These are phyloP conservation scores for Curvularia verruculosa DNA, from an alignment of 2,329 filamentous ascomycete species.

Conservation along the genomic window DNA sequence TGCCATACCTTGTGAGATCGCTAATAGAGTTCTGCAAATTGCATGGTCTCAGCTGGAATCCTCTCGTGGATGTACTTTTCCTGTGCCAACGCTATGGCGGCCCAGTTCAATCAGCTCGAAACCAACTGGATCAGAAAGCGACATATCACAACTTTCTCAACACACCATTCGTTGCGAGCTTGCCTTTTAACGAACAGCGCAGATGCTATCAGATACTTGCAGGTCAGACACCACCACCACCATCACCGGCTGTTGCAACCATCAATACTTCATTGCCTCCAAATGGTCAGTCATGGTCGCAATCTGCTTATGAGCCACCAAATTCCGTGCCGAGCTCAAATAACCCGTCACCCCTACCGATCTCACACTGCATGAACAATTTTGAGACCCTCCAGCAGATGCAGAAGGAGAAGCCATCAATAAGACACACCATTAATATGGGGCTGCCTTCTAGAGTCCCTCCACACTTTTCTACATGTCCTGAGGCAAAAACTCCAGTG, in stretches of 20 bases:
- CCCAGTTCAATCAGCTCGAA: conserved; percentile 32
- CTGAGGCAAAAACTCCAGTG: not conserved
- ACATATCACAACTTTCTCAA: conserved; percentile 38
- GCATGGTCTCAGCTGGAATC: conserved; percentile 39
- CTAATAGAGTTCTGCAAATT: conserved; percentile 33
- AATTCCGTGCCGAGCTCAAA: conserved; percentile 16
- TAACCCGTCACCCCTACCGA: conserved; percentile 14
- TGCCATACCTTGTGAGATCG: conserved; percentile 37
- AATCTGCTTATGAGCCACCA: conserved; percentile 12
- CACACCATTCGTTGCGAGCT: conserved; percentile 33
- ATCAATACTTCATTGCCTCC: conserved; percentile 26
- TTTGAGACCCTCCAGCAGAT: conserved; percentile 20
- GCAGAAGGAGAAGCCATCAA: conserved; percentile 14
- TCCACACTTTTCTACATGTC: not conserved
- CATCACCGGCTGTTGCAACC: conserved; percentile 26
- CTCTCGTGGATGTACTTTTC: conserved; percentile 37
- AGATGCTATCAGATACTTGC: conserved; percentile 35
- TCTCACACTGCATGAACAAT: not conserved
- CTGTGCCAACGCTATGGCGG: conserved; percentile 36
- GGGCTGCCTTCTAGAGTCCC: not conserved
- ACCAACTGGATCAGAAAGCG: conserved; percentile 29
- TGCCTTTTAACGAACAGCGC: conserved; percentile 31
- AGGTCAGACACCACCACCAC: conserved; percentile 26
- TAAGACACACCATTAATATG: not conserved
- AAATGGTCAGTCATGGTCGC: conserved; percentile 13